A percentile compares a stretch with the other conserved stretches of the same genome.
Evolutionary conservation across 345 rosid species (phyloP).

Genomic region (Aquilaria malaccensis): DNA sequence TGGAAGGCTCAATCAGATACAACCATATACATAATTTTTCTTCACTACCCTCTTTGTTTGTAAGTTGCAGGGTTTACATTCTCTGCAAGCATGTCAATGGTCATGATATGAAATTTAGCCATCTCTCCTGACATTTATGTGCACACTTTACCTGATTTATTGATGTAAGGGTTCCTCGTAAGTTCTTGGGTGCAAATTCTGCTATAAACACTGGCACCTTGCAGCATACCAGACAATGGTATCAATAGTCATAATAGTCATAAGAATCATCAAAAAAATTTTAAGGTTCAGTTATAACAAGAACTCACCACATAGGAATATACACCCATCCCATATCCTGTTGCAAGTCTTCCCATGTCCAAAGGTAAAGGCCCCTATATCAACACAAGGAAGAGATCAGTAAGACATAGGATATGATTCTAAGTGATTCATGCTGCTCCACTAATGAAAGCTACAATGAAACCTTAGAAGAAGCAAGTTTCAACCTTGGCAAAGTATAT

Average conservation of each 20-base stretch:
- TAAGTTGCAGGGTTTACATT: background rate
- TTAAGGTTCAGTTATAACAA: conserved; percentile 7
- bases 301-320: conserved; percentile 72
- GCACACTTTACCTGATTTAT: conserved; percentile 60
- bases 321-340: conserved; percentile 92
- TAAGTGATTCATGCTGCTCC: conserved; percentile 3
- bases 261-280: background rate
- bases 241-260: background rate
- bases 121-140: conserved; percentile 2
- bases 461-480: background rate
- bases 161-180: conserved; percentile 78
- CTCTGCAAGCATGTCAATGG: background rate
- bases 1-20: conserved; percentile 3
- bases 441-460: conserved; percentile 6
- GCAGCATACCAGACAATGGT: conserved; percentile 7
- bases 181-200: conserved; percentile 79
- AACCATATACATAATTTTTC: background rate
- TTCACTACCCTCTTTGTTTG: background rate
- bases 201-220: conserved; percentile 88
- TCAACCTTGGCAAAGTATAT: conserved; percentile 82
- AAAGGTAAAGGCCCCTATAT: conserved; percentile 52
- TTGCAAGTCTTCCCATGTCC: conserved; percentile 74
- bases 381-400: conserved; percentile 8
- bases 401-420: background rate
- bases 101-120: background rate